These are phyloP conservation scores for Aquilaria malaccensis DNA, from an alignment of 345 rosid species.

Conservation along the genomic window DNA sequence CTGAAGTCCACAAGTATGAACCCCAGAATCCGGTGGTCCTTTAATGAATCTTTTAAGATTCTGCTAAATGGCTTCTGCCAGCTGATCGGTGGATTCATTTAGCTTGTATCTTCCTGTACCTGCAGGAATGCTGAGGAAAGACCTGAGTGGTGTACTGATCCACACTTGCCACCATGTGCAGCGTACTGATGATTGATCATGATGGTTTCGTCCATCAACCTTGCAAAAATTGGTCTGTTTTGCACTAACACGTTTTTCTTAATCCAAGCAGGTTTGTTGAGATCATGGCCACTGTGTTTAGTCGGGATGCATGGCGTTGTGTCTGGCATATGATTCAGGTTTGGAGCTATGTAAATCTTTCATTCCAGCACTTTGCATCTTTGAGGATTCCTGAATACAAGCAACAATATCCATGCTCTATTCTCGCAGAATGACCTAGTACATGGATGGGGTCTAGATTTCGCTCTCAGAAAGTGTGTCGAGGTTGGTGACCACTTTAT, in stretches of 20 bases:
- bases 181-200: constrained; percentile 39
- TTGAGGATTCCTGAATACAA: not conserved
- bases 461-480: constrained; percentile 57
- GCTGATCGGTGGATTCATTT: not conserved
- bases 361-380: not conserved
- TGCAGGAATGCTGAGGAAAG: constrained; percentile 71
- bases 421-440: constrained; percentile 58
- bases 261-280: constrained; percentile 67
- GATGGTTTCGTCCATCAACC: not conserved
- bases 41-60: not conserved
- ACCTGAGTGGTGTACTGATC: constrained; percentile 79
- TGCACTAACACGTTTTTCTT: constrained; percentile 1
- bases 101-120: not conserved
- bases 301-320: constrained; percentile 93
- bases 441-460: constrained; percentile 83
- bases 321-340: constrained; percentile 99
- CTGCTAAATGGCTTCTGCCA: not conserved
- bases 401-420: not conserved
- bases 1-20: constrained; percentile 84
- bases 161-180: constrained; percentile 88
- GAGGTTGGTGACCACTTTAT: constrained; percentile 34
- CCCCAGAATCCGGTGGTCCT: not conserved
- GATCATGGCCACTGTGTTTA: constrained; percentile 97
- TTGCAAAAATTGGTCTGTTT: not conserved
- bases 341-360: not conserved